Base-by-base conservation (phyloP, 805 yeast genomes). In the Metschnikowia cubensis region DNA sequence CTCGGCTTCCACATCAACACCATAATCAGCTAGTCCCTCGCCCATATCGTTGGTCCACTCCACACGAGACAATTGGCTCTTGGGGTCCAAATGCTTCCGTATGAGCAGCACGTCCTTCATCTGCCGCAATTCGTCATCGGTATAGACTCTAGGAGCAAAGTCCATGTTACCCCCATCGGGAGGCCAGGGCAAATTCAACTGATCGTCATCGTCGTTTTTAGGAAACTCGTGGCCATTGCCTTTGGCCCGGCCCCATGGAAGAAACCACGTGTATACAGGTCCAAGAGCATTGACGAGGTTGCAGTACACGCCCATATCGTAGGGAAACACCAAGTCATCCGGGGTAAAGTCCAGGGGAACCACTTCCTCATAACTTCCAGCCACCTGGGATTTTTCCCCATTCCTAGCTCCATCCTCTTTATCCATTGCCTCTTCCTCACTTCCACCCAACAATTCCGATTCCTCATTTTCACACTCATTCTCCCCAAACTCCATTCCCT, bases 131-230 rank as follows among this genome's bases (percentile, higher is more conserved):
- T 54, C 57, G 34, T 48, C 59, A 22, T 56, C 60, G 14, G 52
- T 33, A 29, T 51, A 48, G 11, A 49, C 42, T 7, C 55, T 45
- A 2, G 52, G 45, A 22, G 47, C 34, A 31, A 50, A 51, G 18
- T 66, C 75, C 45, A 70, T 75, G 57, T 76, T 73, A 0, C 83
- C 83, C 5, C 89, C 90, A 68, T 89, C 96, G 1, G 96, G 96
- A 1, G 99, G 99, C 96, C 97, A 92, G 2, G 96, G 94, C 36
- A 85, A 69, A 1, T 81, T 78, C 47, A 85, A 67, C 52, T 86
- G 79, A 58, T 84, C 87, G 21, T 73, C 79, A 40, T 84, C 88
- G 54, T 81, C 81, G 52, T 61, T 57, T 42, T 77, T 82, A 6
- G 66, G 67, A 54, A 82, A 90, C 1, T 60, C 60, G 45, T 78